Percentiles rank a stretch among this genome's conserved stretches.
These are phyloP conservation scores for Dioscorea cayenensis DNA, from an alignment of 116 monocot genomes.

Conservation along the genomic window DNA sequence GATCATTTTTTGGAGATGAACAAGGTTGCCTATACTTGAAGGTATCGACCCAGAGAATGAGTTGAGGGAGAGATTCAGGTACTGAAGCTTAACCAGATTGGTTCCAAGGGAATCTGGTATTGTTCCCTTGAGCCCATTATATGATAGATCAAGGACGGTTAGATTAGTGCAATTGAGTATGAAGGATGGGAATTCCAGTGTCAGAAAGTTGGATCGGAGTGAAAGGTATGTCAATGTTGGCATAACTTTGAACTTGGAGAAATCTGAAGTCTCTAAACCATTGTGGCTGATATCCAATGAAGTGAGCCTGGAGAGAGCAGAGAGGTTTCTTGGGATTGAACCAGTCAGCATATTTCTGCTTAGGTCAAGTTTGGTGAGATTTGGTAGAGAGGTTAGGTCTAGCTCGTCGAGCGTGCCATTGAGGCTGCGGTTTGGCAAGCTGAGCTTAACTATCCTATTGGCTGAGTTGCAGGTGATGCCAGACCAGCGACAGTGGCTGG, in stretches of 20 bases:
- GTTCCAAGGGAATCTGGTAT: too few relatives aligned
- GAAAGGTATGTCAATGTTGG: too few relatives aligned
- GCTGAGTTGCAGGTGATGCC: constrained; percentile 31
- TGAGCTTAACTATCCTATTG: constrained; percentile 18
- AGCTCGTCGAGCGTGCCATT: constrained; percentile 2
- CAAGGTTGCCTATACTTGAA: constrained; percentile 1
- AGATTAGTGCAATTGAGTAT: too few relatives aligned
- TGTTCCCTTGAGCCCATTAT: background rate
- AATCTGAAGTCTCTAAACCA: background rate
- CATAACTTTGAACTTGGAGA: too few relatives aligned
- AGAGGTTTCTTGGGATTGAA: background rate
- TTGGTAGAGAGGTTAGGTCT: background rate
- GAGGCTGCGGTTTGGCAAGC: constrained; percentile 9
- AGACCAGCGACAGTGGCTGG: constrained; percentile 31
- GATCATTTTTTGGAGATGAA: background rate
- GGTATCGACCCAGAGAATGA: background rate
- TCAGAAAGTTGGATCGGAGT: too few relatives aligned
- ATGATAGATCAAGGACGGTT: background rate
- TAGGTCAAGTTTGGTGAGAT: background rate
- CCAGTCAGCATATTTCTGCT: background rate
- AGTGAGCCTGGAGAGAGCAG: background rate
- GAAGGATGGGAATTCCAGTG: too few relatives aligned
- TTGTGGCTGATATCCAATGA: background rate
- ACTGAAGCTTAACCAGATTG: too few relatives aligned
- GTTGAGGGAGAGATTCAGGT: too few relatives aligned